Conservation (phyloP, 169 alveolate species). For the Theileria luwenshuni region DNA sequence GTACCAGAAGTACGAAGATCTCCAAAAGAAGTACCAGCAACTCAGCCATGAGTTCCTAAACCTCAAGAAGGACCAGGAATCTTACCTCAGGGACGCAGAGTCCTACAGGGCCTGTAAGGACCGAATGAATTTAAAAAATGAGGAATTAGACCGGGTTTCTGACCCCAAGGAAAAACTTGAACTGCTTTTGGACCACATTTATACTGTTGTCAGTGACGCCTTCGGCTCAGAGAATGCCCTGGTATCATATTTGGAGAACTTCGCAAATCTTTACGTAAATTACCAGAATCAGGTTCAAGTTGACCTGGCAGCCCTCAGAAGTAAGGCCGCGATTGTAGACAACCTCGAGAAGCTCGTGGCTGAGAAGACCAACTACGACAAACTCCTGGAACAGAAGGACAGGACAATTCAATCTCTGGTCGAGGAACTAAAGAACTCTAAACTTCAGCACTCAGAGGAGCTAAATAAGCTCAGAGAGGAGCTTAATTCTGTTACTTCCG, state of each 20-base stretch:
- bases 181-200: constrained; percentile 46
- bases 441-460: constrained; percentile 41
- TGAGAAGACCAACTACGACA: constrained; percentile 43
- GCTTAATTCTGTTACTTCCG: constrained; percentile 19
- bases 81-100: constrained; percentile 23
- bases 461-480: constrained; percentile 19
- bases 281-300: constrained; percentile 40
- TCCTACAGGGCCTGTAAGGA: constrained; percentile 36
- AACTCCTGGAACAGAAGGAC: constrained; percentile 46
- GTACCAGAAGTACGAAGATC: not conserved
- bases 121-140: constrained; percentile 18
- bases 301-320: constrained; percentile 48
- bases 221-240: constrained; percentile 67
- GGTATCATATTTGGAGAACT: constrained; percentile 50
- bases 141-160: not conserved
- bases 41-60: constrained; percentile 18
- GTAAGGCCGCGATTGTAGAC: constrained; percentile 56
- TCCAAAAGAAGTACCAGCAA: constrained; percentile 10
- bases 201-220: constrained; percentile 44
- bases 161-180: constrained; percentile 55
- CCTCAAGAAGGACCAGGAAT: constrained; percentile 16
- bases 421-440: constrained; percentile 48
- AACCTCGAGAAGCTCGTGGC: constrained; percentile 51
- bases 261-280: constrained; percentile 62
- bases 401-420: constrained; percentile 54